Conservation (phyloP, 768 basidiomycete genomes). For the Amanita jacksonii region DNA sequence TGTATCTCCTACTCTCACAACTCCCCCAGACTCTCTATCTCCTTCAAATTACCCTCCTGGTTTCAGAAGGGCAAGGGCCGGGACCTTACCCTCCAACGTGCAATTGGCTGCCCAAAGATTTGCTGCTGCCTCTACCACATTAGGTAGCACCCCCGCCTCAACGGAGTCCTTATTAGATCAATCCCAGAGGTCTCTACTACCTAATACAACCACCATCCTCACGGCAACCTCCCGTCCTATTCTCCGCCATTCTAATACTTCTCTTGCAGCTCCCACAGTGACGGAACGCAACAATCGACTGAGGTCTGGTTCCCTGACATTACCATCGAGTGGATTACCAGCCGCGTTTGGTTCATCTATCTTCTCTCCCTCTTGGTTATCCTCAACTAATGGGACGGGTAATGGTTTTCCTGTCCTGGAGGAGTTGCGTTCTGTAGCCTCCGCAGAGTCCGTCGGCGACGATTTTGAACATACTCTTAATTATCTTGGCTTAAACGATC, state of each 20-base stretch:
- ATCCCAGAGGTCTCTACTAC: conserved; percentile 40
- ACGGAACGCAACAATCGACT: conserved; percentile 73
- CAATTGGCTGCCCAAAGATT: conserved; percentile 80
- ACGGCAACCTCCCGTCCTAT: conserved; percentile 46
- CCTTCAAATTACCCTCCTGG: conserved; percentile 75
- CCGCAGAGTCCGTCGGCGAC: conserved; percentile 72
- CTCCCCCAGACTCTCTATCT: conserved; percentile 52
- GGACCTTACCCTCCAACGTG: conserved; percentile 94
- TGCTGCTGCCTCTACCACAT: conserved; percentile 54
- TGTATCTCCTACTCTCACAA: conserved; percentile 43
- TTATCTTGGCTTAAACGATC: conserved; percentile 87
- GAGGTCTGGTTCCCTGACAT: conserved; percentile 86
- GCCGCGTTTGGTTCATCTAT: conserved; percentile 85
- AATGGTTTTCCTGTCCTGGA: conserved; percentile 61
- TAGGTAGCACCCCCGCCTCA: conserved; percentile 35
- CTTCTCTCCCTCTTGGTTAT: conserved; percentile 86
- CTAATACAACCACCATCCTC: conserved; percentile 31
- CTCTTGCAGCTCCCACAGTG: conserved; percentile 39
- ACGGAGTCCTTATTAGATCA: conserved; percentile 37
- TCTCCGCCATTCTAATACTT: conserved; percentile 70
- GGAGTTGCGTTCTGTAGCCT: conserved; percentile 73
- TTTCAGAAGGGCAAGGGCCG: conserved; percentile 92
- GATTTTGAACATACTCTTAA: conserved; percentile 92
- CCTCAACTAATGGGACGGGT: conserved; percentile 45
- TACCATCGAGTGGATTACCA: conserved; percentile 66